Conservation (phyloP, 2,329 filamentous ascomycete genomes). For the Fragosphaeria purpurea region DNA sequence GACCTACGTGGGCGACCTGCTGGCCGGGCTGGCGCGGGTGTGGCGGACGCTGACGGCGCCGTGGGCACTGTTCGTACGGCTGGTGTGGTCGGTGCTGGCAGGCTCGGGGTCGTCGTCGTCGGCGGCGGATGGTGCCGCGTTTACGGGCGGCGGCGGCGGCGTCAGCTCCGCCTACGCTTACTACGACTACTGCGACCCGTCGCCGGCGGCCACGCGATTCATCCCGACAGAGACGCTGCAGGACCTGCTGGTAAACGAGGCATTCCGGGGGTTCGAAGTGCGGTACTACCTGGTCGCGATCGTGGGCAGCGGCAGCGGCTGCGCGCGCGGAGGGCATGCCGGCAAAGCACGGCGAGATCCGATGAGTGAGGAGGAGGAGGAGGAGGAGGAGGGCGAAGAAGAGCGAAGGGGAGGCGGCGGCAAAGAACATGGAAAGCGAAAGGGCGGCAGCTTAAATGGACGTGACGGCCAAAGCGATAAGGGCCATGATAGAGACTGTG, state of each 20-base stretch:
- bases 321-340: neutral
- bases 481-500: neutral
- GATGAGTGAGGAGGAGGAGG: neutral
- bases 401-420: no score
- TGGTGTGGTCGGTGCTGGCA: neutral
- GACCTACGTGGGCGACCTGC: constrained; percentile 45
- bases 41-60: constrained; percentile 23
- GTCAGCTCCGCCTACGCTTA: neutral
- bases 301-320: constrained; percentile 32
- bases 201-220: constrained; percentile 29
- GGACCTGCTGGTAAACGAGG: constrained; percentile 91
- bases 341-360: neutral
- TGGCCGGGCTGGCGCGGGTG: constrained; percentile 14
- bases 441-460: no score
- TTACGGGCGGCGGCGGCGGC: neutral
- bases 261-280: constrained; percentile 85
- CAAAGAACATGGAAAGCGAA: no score
- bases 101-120: no score
- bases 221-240: constrained; percentile 89
- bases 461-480: neutral
- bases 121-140: no score
- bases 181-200: constrained; percentile 21
- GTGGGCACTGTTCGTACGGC: constrained; percentile 6
- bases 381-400: neutral
- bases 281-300: constrained; percentile 82